These are phyloP conservation scores for Penicillium cosmopolitanum DNA, from an alignment of 495 filamentous ascomycete genomes.

Conservation along the genomic window DNA sequence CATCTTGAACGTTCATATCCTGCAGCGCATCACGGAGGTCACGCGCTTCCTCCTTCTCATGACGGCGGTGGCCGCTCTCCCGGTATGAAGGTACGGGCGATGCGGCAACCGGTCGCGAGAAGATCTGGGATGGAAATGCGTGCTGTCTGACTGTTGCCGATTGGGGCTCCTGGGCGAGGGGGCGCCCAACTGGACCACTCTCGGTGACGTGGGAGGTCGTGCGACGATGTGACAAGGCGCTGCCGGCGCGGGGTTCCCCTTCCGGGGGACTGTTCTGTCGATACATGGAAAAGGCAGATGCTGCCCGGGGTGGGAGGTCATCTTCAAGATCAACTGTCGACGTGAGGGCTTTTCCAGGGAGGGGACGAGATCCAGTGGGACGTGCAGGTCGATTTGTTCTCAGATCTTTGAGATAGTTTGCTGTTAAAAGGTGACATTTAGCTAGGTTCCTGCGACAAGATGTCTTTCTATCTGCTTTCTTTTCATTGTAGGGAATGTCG, in stretches of 20 bases:
- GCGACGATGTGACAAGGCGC: conserved; percentile 55
- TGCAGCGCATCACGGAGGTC: conserved; percentile 79
- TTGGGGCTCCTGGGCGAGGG: conserved; percentile 49
- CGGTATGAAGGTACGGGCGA: conserved; percentile 68
- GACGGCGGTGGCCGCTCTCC: conserved; percentile 78
- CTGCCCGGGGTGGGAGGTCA: conserved; percentile 46
- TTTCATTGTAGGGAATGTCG: too few species aligned
- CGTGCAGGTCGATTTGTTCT: conserved; percentile 76
- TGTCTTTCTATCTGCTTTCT: too few species aligned
- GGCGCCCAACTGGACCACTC: conserved; percentile 41
- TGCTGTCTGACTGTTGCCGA: conserved; percentile 41
- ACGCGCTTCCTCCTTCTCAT: conserved; percentile 84
- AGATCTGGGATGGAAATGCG: conserved; percentile 46
- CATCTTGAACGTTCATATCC: conserved; percentile 74
- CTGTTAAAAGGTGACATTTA: conserved; percentile 38
- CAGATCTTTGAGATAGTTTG: conserved; percentile 77
- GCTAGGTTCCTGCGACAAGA: neutral
- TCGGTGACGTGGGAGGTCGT: conserved; percentile 39
- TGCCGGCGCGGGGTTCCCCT: conserved; percentile 49
- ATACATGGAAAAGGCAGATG: conserved; percentile 51
- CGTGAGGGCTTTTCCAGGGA: conserved; percentile 50
- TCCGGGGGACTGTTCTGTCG: conserved; percentile 21
- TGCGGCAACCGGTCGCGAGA: conserved; percentile 30
- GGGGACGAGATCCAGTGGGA: conserved; percentile 79
- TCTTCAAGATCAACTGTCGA: conserved; percentile 44